Conservation (phyloP, 768 basidiomycete species). For the Rhizopogon vulgaris region DNA sequence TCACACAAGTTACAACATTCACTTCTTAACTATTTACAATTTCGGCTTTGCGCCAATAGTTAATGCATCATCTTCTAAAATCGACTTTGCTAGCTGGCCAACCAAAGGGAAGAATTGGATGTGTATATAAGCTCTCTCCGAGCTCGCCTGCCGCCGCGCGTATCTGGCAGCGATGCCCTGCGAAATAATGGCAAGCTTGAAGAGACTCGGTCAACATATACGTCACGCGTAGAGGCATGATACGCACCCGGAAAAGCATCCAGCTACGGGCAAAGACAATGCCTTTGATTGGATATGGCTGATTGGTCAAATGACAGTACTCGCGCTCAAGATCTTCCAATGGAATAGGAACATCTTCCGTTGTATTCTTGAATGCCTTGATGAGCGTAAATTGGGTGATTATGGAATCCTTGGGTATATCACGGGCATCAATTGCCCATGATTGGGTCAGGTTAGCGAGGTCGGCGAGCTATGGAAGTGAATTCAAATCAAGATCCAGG, state of each 20-base stretch:
- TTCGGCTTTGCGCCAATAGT: constrained; percentile 18
- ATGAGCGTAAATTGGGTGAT: constrained; percentile 24
- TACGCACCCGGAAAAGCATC: constrained; percentile 73
- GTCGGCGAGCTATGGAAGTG: constrained; percentile 63
- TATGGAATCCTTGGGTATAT: constrained; percentile 26
- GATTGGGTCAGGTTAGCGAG: constrained; percentile 86
- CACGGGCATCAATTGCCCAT: constrained; percentile 54
- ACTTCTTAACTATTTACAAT: constrained; percentile 13
- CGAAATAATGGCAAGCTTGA: constrained; percentile 68
- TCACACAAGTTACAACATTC: not conserved
- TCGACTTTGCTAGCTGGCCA: constrained; percentile 55
- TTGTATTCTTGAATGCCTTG: constrained; percentile 59
- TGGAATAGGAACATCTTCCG: constrained; percentile 51
- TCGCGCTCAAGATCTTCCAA: constrained; percentile 75
- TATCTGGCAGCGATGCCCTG: constrained; percentile 89
- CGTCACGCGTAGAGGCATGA: not conserved
- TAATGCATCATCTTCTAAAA: constrained; percentile 50
- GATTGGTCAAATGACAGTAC: constrained; percentile 62
- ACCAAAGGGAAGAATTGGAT: constrained; percentile 47
- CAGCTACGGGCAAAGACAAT: constrained; percentile 81
- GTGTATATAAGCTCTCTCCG: constrained; percentile 59
- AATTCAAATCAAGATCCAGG: not conserved
- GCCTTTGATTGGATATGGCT: constrained; percentile 68
- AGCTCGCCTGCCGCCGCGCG: constrained; percentile 84
- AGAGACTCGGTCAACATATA: constrained; percentile 3